Percentiles rank a stretch among this genome's conserved stretches.
Conservation (phyloP, 768 basidiomycete genomes). For the Lentinus tigrinus region DNA sequence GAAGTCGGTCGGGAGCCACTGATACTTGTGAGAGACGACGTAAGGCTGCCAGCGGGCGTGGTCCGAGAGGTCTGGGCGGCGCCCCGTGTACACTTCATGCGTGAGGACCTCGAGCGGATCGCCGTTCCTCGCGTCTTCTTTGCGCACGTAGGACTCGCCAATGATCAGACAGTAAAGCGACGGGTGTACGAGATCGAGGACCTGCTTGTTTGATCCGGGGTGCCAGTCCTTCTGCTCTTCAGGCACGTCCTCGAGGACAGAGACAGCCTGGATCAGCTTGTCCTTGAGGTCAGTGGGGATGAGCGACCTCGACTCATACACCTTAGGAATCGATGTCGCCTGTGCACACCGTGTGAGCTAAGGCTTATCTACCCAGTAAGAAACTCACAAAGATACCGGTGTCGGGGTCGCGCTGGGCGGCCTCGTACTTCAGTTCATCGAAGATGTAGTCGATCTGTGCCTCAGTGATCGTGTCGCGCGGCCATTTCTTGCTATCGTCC, state of each 20-base stretch:
- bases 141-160: background rate
- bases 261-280: background rate
- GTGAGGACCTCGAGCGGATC: background rate
- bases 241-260: constrained; percentile 36
- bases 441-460: constrained; percentile 7
- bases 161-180: constrained; percentile 37
- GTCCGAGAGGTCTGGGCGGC: background rate
- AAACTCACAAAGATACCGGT: constrained; percentile 9
- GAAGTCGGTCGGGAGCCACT: constrained; percentile 34
- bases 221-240: constrained; percentile 45
- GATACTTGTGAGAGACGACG: constrained; percentile 18
- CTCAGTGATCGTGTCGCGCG: background rate
- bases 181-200: constrained; percentile 47
- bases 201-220: constrained; percentile 41
- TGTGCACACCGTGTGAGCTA: too few species aligned
- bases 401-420: background rate
- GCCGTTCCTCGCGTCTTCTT: background rate
- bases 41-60: too few species aligned
- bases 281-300: constrained; percentile 4
- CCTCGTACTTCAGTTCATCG: constrained; percentile 1
- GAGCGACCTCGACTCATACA: constrained; percentile 5
- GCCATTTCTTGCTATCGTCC: background rate
- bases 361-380: background rate
- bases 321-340: background rate
- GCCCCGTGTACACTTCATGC: background rate